Conservation (phyloP, 2,329 filamentous ascomycete species). For the Colletotrichum higginsianum region DNA sequence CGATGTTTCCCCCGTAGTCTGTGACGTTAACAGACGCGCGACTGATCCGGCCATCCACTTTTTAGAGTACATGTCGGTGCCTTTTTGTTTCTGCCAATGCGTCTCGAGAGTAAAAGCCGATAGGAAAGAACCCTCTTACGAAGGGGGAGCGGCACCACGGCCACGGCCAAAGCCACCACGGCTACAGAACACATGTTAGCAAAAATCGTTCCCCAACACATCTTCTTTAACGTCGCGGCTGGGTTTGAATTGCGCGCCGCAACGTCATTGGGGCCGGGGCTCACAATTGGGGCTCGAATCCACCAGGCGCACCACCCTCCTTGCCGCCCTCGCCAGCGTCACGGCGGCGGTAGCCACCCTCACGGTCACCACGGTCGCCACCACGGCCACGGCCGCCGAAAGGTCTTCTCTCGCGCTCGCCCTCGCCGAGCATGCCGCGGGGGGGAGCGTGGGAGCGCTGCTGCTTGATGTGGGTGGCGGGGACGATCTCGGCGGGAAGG, state of each 20-base stretch:
- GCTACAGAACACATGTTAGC: constrained; percentile 64
- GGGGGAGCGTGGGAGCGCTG: constrained; percentile 98
- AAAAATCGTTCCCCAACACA: constrained; percentile 30
- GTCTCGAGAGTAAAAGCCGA: constrained; percentile 61
- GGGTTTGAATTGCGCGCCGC: neutral
- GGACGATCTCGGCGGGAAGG: constrained; percentile 99
- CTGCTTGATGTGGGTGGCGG: constrained; percentile 99
- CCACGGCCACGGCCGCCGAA: constrained; percentile 84
- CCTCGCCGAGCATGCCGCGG: constrained; percentile 97
- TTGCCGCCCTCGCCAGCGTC: constrained; percentile 89
- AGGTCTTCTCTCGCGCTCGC: constrained; percentile 84
- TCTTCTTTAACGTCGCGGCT: constrained; percentile 8
- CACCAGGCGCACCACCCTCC: constrained; percentile 91
- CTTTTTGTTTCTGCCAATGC: constrained; percentile 55
- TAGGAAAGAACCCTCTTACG: constrained; percentile 65
- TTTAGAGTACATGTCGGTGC: constrained; percentile 65
- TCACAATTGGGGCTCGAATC: constrained; percentile 93
- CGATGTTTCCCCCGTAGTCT: constrained; percentile 57
- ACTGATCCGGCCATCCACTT: constrained; percentile 58
- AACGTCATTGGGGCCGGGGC: constrained; percentile 50
- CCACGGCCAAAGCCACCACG: constrained; percentile 92
- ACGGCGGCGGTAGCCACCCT: constrained; percentile 93
- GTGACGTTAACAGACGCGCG: constrained; percentile 58
- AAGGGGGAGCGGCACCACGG: constrained; percentile 81
- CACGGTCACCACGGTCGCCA: constrained; percentile 83